Base-by-base conservation (phyloP, 495 filamentous ascomycete species). In the Cudoniella acicularis region DNA sequence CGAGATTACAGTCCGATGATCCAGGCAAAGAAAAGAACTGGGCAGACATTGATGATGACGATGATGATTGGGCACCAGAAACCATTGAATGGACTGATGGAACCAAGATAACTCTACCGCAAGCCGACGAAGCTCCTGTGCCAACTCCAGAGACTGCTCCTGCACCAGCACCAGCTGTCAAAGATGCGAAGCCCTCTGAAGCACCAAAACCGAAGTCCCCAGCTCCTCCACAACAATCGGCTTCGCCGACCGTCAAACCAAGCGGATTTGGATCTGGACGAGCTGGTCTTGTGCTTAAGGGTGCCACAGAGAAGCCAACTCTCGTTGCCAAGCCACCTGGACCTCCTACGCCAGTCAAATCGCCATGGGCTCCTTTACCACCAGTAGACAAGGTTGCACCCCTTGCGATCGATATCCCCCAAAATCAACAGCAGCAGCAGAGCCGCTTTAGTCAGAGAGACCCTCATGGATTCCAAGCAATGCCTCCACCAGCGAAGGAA, bases 1-100 rank as follows among this genome's bases (percentile, higher is more conserved):
- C 85, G 43, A 85, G 94, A 54, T 84, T 99, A 21, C 88, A 92
- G 51, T 82, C 90, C 54, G 92, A 98, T 66, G 82, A 83, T 60
- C 83, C 84, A 13, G 86, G 88, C 16, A 92, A 92, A 59, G 90
- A 93, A 52, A 84, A 91, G 16, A 93, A 91, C 69, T 99, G 94
- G 94, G 94, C 95, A 17, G 94, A 99, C 75, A 97, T 98, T 57
- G 94, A 98, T 58, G 94, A 99, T 57, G 94, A 99, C 62, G 92
- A 97, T 69, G 94, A 98, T 56, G 92, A 98, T 69, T 99, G 94
- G 94, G 91, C 88, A 2, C 95, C 94, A 0, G 92, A 98, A 61
- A 87, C 88, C 6, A 96, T 98, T 59, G 91, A 96, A 62, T 99
- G 94, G 94, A 91, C 88, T 62, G 94, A 99, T 71, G 93, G 92